These are phyloP conservation scores for Botryotinia convoluta DNA, from an alignment of 2,329 filamentous ascomycete species.

Conservation along the genomic window DNA sequence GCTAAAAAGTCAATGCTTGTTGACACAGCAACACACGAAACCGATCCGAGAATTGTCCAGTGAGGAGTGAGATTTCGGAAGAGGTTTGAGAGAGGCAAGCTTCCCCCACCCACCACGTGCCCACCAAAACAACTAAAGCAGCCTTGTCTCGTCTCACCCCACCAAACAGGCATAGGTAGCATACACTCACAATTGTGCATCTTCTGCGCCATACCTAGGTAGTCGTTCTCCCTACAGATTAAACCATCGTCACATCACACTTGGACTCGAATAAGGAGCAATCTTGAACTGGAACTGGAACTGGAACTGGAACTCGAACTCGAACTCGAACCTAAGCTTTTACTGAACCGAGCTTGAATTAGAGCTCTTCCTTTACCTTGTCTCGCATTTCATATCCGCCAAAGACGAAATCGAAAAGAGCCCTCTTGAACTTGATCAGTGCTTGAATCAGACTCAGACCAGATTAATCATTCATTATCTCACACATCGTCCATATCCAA, in stretches of 20 bases:
- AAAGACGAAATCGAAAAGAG: background rate
- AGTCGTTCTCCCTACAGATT: background rate
- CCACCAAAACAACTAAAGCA: background rate
- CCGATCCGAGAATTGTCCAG: background rate
- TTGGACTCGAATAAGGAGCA: background rate
- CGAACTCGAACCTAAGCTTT: background rate
- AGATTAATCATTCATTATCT: background rate
- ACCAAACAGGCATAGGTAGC: background rate
- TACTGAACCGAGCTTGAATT: background rate
- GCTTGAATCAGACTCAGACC: background rate
- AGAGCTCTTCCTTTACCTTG: background rate
- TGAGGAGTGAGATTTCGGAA: background rate
- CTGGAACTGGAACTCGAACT: background rate
- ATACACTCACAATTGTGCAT: background rate
- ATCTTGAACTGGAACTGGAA: background rate
- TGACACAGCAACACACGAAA: slow-evolving; percentile 10
- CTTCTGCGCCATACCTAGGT: background rate
- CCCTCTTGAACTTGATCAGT: background rate
- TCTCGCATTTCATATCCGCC: background rate
- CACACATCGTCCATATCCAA: background rate
- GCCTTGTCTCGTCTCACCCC: background rate
- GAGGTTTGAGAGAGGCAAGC: background rate
- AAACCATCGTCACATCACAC: background rate
- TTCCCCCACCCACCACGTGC: background rate
- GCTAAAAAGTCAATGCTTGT: slow-evolving; percentile 1